These are phyloP conservation scores for Penicillium parvum DNA, from an alignment of 495 filamentous ascomycete genomes.

Conservation along the genomic window DNA sequence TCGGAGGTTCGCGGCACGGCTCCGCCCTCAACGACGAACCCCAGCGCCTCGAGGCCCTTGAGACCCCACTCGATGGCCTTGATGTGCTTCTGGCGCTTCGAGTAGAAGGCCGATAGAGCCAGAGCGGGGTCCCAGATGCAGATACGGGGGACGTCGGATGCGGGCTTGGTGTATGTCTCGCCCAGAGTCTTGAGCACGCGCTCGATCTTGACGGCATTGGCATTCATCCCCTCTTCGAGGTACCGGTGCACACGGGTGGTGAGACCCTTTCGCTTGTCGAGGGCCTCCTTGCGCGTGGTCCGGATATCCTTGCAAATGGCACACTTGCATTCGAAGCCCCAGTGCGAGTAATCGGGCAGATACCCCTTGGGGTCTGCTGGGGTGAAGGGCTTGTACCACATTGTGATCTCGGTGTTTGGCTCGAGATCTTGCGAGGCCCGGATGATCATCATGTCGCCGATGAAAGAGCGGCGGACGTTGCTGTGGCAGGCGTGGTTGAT, in stretches of 20 bases:
- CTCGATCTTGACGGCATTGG: slow-evolving; percentile 16
- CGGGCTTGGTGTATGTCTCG: slow-evolving; percentile 27
- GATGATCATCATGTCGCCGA: slow-evolving; percentile 57
- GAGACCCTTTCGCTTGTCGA: slow-evolving; percentile 12
- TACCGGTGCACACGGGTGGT: slow-evolving; percentile 1
- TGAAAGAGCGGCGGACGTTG: slow-evolving; percentile 46
- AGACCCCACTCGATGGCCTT: slow-evolving; percentile 28
- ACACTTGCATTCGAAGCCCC: slow-evolving; percentile 50
- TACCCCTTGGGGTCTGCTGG: slow-evolving; percentile 11
- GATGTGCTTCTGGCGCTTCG: not conserved
- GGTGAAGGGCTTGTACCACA: slow-evolving; percentile 31
- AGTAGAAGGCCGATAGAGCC: slow-evolving; percentile 21
- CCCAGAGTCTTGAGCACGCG: slow-evolving; percentile 15
- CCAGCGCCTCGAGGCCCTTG: slow-evolving; percentile 32
- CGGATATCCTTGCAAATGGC: slow-evolving; percentile 33
- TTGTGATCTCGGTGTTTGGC: slow-evolving; percentile 46
- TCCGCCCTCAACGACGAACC: slow-evolving; percentile 38
- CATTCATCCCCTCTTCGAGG: not conserved
- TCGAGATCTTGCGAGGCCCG: slow-evolving; percentile 46
- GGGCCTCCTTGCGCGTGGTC: not conserved
- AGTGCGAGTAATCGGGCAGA: slow-evolving; percentile 23
- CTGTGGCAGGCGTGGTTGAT: slow-evolving; percentile 53
- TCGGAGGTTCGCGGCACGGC: slow-evolving; percentile 8
- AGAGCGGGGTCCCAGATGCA: slow-evolving; percentile 26
- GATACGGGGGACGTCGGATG: slow-evolving; percentile 26